phyloP scores from a whole-genome alignment of 805 yeast genomes.

The Cyberlindnera americana region DNA sequence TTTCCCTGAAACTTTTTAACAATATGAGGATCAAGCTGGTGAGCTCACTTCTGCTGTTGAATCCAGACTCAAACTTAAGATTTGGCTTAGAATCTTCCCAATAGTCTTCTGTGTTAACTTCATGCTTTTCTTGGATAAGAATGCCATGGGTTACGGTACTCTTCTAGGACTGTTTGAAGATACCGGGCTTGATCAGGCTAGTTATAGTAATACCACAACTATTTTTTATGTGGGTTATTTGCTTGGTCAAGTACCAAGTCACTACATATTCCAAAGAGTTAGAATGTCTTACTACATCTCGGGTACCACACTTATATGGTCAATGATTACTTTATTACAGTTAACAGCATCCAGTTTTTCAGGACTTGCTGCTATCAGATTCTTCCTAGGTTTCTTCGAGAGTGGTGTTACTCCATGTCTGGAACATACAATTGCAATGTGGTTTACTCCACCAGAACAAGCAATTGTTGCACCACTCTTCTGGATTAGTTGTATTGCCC shows the following conservation, averaged over 20 bases:
- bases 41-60: conserved; percentile 18
- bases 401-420: conserved; percentile 33
- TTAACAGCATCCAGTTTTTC: conserved; percentile 7
- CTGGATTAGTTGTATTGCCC: conserved; percentile 17
- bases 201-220: conserved; percentile 9
- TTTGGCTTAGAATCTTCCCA: conserved; percentile 26
- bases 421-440: conserved; percentile 40
- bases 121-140: conserved; percentile 18
- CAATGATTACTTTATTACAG: conserved; percentile 3
- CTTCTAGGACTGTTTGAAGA: conserved; percentile 16
- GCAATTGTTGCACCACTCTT: conserved; percentile 45
- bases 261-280: conserved; percentile 10
- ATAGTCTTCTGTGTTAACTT: conserved; percentile 16
- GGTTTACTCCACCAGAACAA: conserved; percentile 37
- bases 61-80: conserved; percentile 8
- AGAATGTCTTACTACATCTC: conserved; percentile 6
- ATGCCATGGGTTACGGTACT: conserved; percentile 16
- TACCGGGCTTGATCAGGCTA: conserved; percentile 9
- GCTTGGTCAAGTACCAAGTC: conserved; percentile 13
- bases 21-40: conserved; percentile 16
- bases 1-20: conserved; percentile 11
- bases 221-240: conserved; percentile 17
- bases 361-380: conserved; percentile 13
- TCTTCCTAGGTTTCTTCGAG: conserved; percentile 19
- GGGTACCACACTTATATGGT: conserved; percentile 11